Base-by-base conservation (phyloP, 228 moss, liverwort and hornwort genomes). In the Sphagnum magellanicum region DNA sequence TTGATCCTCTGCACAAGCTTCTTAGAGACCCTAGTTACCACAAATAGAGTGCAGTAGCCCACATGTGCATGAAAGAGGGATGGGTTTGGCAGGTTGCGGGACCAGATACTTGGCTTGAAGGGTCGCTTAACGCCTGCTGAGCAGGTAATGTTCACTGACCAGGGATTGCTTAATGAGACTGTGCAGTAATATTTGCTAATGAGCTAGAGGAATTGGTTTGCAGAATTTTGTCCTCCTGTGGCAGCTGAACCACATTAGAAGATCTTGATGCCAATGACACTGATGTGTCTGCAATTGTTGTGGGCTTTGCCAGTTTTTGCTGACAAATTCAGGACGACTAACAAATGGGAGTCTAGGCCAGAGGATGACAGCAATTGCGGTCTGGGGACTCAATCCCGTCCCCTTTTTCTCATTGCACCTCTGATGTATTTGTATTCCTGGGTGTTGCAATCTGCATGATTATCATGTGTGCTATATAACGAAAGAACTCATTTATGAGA, bases 341-440 rank as follows among this genome's bases (percentile, higher is more conserved):
- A 87, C 78, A 70, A 83, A 77, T 72, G 83, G 86, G 68, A 82
- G 80, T 74, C 78, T 87, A 74, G 82, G 82, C 52, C 82, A 87
- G 70, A 80, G 83, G 71, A 82, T 87, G 80, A 83, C 82, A 48
- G 83, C 83, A 55, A 69, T 83, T 48, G 86, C 82, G 62, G 83
- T 87, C 80, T 76, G 48, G 55, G 9, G 12, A 12, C 55, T 8
- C 55, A 55, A 12, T 55, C 55, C 12, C 55, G 0, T 55, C 9
- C 12, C 12, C 55, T 55, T 55, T 12, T 55, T 55, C 55, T 55
- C 9, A 55, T 55, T 55, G 3, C 12, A 12, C 1, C 55, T 55
- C 55, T 55, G 55, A 55, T 55, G 8, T 55, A 12, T 12, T 55
- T 55, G 55, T 8, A 55, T 8, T 12, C 12, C 8, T 55, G 9